Base-by-base conservation (phyloP, 345 rosid species). In the Camelina sativa region DNA sequence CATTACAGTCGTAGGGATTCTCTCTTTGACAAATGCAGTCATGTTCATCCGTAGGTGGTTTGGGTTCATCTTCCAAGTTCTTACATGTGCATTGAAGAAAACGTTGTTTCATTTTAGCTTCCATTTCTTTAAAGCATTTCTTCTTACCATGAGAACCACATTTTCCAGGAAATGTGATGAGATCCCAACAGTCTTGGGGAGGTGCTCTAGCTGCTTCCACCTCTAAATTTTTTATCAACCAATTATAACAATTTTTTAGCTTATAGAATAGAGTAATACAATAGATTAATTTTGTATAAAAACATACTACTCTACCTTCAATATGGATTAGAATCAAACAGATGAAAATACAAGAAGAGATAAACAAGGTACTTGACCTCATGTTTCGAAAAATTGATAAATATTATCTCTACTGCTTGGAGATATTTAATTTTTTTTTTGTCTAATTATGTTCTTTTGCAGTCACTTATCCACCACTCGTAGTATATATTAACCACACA, bases 51-150 rank as follows among this genome's bases (percentile, higher is more conserved):
- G 50, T 65, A 7, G 28, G 46, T 50, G 57, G 11, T 64, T 46
- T 46, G n/a, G 25, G 47, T 53, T 25, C 35, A 8, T 8, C 30
- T 50, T 50, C 4, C 16, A 5, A 4, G 16, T 50, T 12, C 3
- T 12, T 0, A 51, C 59, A 70, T 17, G 8, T 48, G 48, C 74
- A 71, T 3, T 6, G 20, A 47, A 48, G 23, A 47, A 47, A 58
- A 1, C 47, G 56, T 32, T 34, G 46, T 15, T 59, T 9, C 8
- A 1, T 19, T 9, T 70, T 12, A 44, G 56, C 11, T 40, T 43
- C 52, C 62, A 68, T 54, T 11, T 55, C 73, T 68, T 55, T 11
- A 11, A 55, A 68, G 73, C 73, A 68, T 55, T 17, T 30, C 44
- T 69, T 30, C 12, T 57, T 30, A 57, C 57, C 48, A 8, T 47